These are phyloP conservation scores for Osmanthus fragrans DNA, from an alignment of 257 asterid species.

Conservation along the genomic window DNA sequence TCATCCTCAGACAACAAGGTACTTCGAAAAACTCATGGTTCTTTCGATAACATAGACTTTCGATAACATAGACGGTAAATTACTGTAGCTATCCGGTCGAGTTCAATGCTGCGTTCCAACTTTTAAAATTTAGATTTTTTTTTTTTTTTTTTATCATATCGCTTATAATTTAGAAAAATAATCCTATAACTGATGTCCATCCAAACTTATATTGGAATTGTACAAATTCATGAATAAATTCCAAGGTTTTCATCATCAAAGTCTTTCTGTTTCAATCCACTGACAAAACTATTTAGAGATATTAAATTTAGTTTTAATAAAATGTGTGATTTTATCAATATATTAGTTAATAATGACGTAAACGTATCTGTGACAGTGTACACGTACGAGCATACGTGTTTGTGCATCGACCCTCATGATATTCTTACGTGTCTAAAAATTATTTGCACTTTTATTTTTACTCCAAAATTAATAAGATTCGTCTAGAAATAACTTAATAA, in stretches of 20 bases:
- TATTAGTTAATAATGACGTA: neutral
- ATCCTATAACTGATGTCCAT: neutral
- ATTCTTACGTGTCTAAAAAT: neutral
- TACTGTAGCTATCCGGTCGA: no score
- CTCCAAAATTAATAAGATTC: no score
- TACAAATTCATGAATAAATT: neutral
- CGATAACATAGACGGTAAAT: no score
- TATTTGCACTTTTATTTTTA: neutral
- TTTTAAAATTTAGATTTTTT: no score
- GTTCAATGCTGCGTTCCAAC: neutral
- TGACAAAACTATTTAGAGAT: neutral
- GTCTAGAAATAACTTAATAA: neutral
- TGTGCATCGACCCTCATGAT: neutral
- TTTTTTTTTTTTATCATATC: neutral
- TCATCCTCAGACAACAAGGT: conserved; percentile 43
- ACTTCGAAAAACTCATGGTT: neutral
- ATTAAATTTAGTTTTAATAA: neutral
- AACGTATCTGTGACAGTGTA: neutral
- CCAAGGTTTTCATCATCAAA: neutral
- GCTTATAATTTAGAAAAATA: neutral
- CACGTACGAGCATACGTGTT: neutral
- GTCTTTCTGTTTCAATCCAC: neutral
- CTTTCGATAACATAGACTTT: no score
- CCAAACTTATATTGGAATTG: neutral
- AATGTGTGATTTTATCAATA: neutral